Base-by-base conservation (phyloP, 139 green algal species). In the Closterium sp. region DNA sequence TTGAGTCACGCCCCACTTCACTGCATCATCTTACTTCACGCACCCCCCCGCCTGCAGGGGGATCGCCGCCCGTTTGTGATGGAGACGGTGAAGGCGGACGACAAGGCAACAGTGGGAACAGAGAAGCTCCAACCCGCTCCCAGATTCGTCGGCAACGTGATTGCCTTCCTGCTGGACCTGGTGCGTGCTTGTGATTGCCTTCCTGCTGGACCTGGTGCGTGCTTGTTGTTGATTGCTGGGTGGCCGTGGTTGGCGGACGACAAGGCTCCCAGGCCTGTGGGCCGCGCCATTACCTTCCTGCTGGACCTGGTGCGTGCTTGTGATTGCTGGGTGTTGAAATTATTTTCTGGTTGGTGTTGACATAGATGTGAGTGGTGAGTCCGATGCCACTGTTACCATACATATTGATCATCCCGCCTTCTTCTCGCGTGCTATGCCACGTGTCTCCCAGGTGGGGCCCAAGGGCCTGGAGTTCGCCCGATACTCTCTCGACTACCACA, bases 401-500 rank as follows among this genome's bases (percentile, higher is more conserved):
- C n/a, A n/a, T n/a, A n/a, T n/a, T n/a, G n/a, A n/a, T n/a, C n/a
- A n/a, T n/a, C n/a, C n/a, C n/a, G n/a, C 87, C 33, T 84, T 86
- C 33, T 34, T 25, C 33, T 8, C 7, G 12, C 32, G n/a, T n/a
- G n/a, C 30, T 28, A 9, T 8, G 21, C 28, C 32, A 8, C 25
- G 31, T 34, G 21, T 16, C 32, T 34, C 84, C 38, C 83, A 94
- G 91, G 30, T 99, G 33, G 97, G 97, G 1, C 98, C 98, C 3
- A 98, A 98, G 91, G 98, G 98, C 1, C 91, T 99, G 19, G 98
- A 99, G 94, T 99, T 99, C 96, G 98, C 95, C 1, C 93, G 94
- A 28, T 99, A 99, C 94, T 97, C 91, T 34, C 95, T 99, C 4
- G 98, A 99, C 90, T 99, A 99, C 91, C 98, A 99, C 95, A 97